Base-by-base conservation (phyloP, 768 basidiomycete genomes). In the Cystofilobasidium bisporidii region DNA sequence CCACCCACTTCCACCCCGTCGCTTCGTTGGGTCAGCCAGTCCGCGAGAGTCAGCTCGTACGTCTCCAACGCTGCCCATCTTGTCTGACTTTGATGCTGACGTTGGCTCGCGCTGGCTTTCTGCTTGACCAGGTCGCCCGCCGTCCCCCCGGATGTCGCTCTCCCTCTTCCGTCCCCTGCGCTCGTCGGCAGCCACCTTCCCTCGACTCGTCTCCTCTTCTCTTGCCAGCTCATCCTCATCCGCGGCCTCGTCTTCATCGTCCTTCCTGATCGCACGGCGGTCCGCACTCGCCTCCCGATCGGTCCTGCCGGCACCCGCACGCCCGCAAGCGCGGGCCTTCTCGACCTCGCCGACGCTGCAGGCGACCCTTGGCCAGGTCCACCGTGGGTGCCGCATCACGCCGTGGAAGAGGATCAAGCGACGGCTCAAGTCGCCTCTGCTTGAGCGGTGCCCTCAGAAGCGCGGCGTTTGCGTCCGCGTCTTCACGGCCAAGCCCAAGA, bases 401-500 rank as follows among this genome's bases (percentile, higher is more conserved):
- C 72, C 70, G 18, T 68, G 61, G 50, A 40, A 50, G 30, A 2
- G n/a, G 8, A 40, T 50, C 43, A 68, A 68, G 55, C 61, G 67
- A 1, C n/a, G 1, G 26, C 43, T 40, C 26, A 81, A 82, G 71
- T 86, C 93, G 0, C 96, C 96, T 0, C 83, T 93, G 14, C 83
- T 99, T 22, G 80, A 87, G 63, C 80, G 77, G 30, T 86, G 84
- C 74, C 89, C 88, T 10, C 93, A 97, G 79, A 84, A 85, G 73
- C 96, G 96, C 75, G 96, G 89, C 57, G 92, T 99, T 69, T 89
- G 89, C 76, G 84, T 87, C 47, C 84, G 86, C 71, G 78, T 81
- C 17, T 80, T 78, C 74, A 89, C 85, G 62, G 84, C 83, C 71
- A 89, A 86, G 73, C 96, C 96, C 28, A 96, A 91, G 81, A 99